Evolutionary conservation across 176 grass and related monocot species (phyloP), one percentile per base, ranked within the genome.

Genomic region (Aegilops speltoides): DNA sequence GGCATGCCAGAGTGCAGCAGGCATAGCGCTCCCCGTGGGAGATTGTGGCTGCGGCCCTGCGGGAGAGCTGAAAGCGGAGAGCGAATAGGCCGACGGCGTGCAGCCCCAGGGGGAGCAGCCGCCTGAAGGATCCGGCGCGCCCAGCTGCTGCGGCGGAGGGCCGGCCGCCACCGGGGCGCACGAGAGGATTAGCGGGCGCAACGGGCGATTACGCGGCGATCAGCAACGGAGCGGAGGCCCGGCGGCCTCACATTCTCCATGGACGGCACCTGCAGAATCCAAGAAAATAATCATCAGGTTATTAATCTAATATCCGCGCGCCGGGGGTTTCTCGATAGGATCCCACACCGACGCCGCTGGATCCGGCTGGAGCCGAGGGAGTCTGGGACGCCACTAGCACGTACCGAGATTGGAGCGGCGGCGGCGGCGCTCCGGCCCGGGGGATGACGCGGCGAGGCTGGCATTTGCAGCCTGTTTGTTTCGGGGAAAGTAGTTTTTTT

Each of bases 241-340:
- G 50, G 68, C 59, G 64, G 86, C 81, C 72, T 80, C 61, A 91
- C 89, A 81, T 87, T 93, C 75, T 89, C 89, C 89, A 81, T 77
- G 40, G 50, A 54, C 16, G 40, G 50, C 50, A 54, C 50, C 50
- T 19, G 50, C 16, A 5, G 50, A 54, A 54, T 54, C 50, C 50
- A 54, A 54, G 50, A 54, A 54, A 19, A 19, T 14, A 45, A 45
- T 45, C 11, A 45, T 45, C 43, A 45, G 43, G 43, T 14, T 10
- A 54, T 54, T 54, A 2, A 54, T 54, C 50, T 40, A 40, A 40
- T 11, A 54, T 54, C 1, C 16, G 50, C 4, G 1, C 50, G 50
- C 16, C 43, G 43, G 43, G 50, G 13, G 50, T 54, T 54, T 54
- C 15, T 54, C 5, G 50, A 54, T 17, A 19, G 50, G 50, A 54